These are phyloP conservation scores for Penicillium arizonense DNA, from an alignment of 495 filamentous ascomycete species.

Conservation along the genomic window DNA sequence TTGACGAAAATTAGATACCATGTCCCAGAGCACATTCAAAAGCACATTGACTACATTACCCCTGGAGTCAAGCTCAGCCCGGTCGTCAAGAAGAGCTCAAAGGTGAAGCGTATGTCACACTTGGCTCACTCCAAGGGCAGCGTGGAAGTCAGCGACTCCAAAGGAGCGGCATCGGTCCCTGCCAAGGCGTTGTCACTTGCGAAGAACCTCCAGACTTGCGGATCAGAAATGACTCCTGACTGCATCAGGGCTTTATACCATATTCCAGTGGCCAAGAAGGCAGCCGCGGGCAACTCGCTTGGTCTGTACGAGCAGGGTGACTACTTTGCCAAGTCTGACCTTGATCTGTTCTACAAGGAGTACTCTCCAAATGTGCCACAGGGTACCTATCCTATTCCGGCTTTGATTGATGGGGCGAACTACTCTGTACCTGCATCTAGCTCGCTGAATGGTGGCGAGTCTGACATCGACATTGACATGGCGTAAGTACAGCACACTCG, in stretches of 20 bases:
- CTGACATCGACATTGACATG: slow-evolving; percentile 48
- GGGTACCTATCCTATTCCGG: slow-evolving; percentile 41
- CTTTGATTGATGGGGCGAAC: slow-evolving; percentile 43
- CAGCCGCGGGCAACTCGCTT: slow-evolving; percentile 44
- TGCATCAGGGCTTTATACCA: slow-evolving; percentile 56
- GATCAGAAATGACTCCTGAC: slow-evolving; percentile 47
- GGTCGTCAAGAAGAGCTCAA: slow-evolving; percentile 22
- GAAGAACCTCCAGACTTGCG: slow-evolving; percentile 33
- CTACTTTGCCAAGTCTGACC: slow-evolving; percentile 52
- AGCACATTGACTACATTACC: slow-evolving; percentile 59
- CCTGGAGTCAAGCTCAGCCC: slow-evolving; percentile 51
- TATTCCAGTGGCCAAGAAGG: slow-evolving; percentile 39
- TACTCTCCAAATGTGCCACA: slow-evolving; percentile 40
- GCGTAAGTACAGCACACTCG: slow-evolving; percentile 18
- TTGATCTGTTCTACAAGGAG: slow-evolving; percentile 55
- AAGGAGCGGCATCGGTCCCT: slow-evolving; percentile 3
- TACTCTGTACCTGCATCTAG: slow-evolving; percentile 27
- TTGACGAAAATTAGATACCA: slow-evolving; percentile 42
- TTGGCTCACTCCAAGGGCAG: slow-evolving; percentile 12
- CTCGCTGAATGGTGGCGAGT: slow-evolving; percentile 37
- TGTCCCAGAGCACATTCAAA: slow-evolving; percentile 47
- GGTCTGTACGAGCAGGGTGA: slow-evolving; percentile 53
- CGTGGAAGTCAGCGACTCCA: background rate
- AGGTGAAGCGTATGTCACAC: slow-evolving; percentile 21
- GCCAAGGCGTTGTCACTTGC: slow-evolving; percentile 17